A percentile compares a stretch with the other conserved stretches of the same genome.
Conservation (phyloP, 2,329 filamentous ascomycete species). For the Graphilbum sp. region DNA sequence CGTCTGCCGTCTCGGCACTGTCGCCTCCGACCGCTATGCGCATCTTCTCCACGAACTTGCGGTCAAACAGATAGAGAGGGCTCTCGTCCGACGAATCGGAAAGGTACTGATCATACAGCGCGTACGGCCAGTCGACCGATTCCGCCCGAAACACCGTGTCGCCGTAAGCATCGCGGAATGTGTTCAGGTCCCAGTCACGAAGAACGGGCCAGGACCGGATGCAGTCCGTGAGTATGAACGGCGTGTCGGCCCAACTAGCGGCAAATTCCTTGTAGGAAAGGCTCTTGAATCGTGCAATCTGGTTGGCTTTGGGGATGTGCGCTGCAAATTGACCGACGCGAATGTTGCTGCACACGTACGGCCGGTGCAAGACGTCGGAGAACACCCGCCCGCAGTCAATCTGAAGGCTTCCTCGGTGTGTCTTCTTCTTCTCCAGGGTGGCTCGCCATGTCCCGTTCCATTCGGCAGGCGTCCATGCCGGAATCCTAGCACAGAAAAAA, state of each 20-base stretch:
- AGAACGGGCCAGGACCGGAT: slow-evolving; percentile 71
- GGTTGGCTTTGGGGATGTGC: slow-evolving; percentile 57
- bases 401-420: slow-evolving; percentile 9
- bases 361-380: slow-evolving; percentile 78
- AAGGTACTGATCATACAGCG: slow-evolving; percentile 75
- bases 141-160: slow-evolving; percentile 69
- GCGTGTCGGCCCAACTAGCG: slow-evolving; percentile 56
- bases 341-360: slow-evolving; percentile 77
- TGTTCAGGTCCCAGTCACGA: slow-evolving; percentile 55
- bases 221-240: slow-evolving; percentile 73
- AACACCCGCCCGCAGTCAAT: slow-evolving; percentile 67
- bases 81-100: slow-evolving; percentile 65
- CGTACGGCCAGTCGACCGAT: slow-evolving; percentile 79
- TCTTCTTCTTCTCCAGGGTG: slow-evolving; percentile 41
- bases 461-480: slow-evolving; percentile 24
- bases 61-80: slow-evolving; percentile 84
- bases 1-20: slow-evolving; percentile 16
- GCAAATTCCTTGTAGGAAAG: slow-evolving; percentile 61
- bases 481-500: background rate
- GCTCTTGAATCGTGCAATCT: slow-evolving; percentile 52
- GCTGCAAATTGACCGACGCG: slow-evolving; percentile 47
- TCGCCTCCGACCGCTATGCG: slow-evolving; percentile 39
- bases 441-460: slow-evolving; percentile 81
- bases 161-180: slow-evolving; percentile 46
- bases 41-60: slow-evolving; percentile 78